These are phyloP conservation scores for Phytopythium aichiense DNA, from an alignment of 352 stramenopile species.

Conservation along the genomic window DNA sequence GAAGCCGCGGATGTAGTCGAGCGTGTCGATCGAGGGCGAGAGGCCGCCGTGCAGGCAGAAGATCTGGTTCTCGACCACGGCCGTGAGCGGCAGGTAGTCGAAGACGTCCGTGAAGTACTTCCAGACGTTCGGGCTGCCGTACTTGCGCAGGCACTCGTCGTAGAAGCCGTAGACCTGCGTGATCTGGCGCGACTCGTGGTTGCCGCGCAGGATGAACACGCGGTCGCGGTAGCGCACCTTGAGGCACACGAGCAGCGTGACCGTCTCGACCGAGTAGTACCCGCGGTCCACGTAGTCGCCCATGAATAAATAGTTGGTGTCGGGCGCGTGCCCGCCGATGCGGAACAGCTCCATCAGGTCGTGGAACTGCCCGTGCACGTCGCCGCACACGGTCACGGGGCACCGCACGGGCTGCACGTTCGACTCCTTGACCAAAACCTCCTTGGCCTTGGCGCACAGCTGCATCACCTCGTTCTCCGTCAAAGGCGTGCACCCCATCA, in stretches of 20 bases:
- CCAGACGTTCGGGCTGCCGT: slow-evolving; percentile 98
- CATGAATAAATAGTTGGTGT: slow-evolving; percentile 77
- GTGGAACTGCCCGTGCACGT: slow-evolving; percentile 98
- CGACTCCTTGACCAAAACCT: slow-evolving; percentile 96
- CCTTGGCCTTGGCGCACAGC: slow-evolving; percentile 93
- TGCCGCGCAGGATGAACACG: slow-evolving; percentile 79
- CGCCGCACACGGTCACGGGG: slow-evolving; percentile 97
- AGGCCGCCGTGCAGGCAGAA: slow-evolving; percentile 99
- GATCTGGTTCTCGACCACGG: slow-evolving; percentile 99
- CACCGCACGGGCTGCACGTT: slow-evolving; percentile 96
- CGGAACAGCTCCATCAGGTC: slow-evolving; percentile 97
- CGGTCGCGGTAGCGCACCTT: slow-evolving; percentile 87
- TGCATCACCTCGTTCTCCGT: slow-evolving; percentile 95
- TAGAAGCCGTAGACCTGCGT: slow-evolving; percentile 85
- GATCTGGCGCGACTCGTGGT: slow-evolving; percentile 80
- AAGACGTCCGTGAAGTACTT: slow-evolving; percentile 96
- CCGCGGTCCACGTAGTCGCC: slow-evolving; percentile 87
- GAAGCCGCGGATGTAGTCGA: slow-evolving; percentile 94
- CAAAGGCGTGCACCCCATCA: slow-evolving; percentile 92
- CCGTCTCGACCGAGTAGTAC: slow-evolving; percentile 84
- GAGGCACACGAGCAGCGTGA: slow-evolving; percentile 76
- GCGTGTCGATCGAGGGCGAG: slow-evolving; percentile 92
- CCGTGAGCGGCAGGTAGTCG: slow-evolving; percentile 93
- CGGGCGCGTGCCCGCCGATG: slow-evolving; percentile 83
- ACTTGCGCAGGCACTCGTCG: slow-evolving; percentile 90